phyloP scores from a whole-genome alignment of 2,329 filamentous ascomycete species.

The Alternaria longipes region DNA sequence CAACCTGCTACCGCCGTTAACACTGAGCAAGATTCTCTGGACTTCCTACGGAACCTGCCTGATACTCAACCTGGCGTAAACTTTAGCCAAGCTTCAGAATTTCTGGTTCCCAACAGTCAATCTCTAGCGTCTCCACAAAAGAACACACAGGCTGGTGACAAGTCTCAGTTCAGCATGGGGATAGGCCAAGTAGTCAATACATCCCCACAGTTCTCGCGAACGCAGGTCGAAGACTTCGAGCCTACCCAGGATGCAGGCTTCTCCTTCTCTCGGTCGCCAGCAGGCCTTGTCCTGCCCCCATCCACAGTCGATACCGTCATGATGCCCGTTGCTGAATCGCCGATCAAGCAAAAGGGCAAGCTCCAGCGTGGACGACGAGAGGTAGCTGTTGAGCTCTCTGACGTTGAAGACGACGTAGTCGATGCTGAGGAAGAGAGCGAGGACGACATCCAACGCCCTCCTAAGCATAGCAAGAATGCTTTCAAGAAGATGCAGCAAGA shows the following conservation, averaged over 20 bases:
- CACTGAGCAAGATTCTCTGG: slow-evolving; percentile 60
- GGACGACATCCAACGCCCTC: slow-evolving; percentile 42
- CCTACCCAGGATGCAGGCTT: slow-evolving; percentile 85
- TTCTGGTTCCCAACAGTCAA: slow-evolving; percentile 66
- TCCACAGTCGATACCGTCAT: slow-evolving; percentile 78
- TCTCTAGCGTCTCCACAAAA: slow-evolving; percentile 43
- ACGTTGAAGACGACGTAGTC: slow-evolving; percentile 55
- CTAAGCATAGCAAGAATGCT: slow-evolving; percentile 59
- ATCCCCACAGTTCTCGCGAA: slow-evolving; percentile 53
- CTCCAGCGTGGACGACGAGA: slow-evolving; percentile 59
- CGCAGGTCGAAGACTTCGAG: slow-evolving; percentile 75
- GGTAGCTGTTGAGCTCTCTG: slow-evolving; percentile 53
- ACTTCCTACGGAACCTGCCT: slow-evolving; percentile 61
- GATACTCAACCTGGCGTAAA: slow-evolving; percentile 64
- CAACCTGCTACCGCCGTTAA: slow-evolving; percentile 41
- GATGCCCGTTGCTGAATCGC: slow-evolving; percentile 67
- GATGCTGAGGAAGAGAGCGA: slow-evolving; percentile 32
- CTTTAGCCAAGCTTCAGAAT: slow-evolving; percentile 69
- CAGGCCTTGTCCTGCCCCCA: slow-evolving; percentile 68
- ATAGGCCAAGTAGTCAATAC: slow-evolving; percentile 50
- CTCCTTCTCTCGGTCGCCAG: slow-evolving; percentile 72
- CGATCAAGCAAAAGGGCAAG: slow-evolving; percentile 69
- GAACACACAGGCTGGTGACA: slow-evolving; percentile 26
- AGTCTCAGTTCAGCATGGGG: slow-evolving; percentile 40
- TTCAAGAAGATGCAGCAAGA: slow-evolving; percentile 77